Base-by-base conservation (phyloP, 805 yeast species). In the Lachancea waltii region DNA sequence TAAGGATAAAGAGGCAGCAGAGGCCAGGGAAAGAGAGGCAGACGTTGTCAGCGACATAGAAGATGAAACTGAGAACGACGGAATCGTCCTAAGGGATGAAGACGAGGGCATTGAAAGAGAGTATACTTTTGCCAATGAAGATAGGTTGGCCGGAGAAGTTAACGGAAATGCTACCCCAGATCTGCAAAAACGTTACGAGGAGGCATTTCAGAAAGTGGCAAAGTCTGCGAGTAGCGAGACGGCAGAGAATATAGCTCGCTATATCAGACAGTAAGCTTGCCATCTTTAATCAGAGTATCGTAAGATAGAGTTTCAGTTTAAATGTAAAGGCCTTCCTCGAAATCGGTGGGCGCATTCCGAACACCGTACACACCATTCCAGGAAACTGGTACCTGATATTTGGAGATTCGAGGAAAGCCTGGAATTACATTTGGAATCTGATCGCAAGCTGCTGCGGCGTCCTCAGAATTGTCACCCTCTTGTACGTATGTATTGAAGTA, bases 291-390 rank as follows among this genome's bases (percentile, higher is more conserved):
- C n/a, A n/a, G n/a, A n/a, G n/a, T n/a, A 13, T 16, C 17, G 22
- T 16, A 19, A 13, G 21, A 11, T 18, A 15, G 6, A 31, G 23
- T n/a, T 35, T n/a, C n/a, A 15, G 9, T 11, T 46, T 40, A 60
- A 36, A 52, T 56, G 40, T 59, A 89, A 22, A 89, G 60, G 2
- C 96, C 95, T 31, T 78, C 79, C 52, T 86, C 95, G 46, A 81
- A 57, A 0, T 92, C 81, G 19, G 66, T 45, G 0, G 90, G 85
- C 3, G 77, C 62, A 3, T 79, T 77, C 48, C 70, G 75, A 42
- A 70, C 75, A 1, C 97, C 97, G 51, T 89, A 89, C 0, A 83
- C 81, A 2, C 95, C 86, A 6, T 58, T 56, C 97, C 97, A 89
- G 25, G 95, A 83, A 11, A 69, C 63, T 0, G 97, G 97, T 7